Base-by-base conservation (phyloP, 78 protist species). In the Planoprotostelium fungivorum region DNA sequence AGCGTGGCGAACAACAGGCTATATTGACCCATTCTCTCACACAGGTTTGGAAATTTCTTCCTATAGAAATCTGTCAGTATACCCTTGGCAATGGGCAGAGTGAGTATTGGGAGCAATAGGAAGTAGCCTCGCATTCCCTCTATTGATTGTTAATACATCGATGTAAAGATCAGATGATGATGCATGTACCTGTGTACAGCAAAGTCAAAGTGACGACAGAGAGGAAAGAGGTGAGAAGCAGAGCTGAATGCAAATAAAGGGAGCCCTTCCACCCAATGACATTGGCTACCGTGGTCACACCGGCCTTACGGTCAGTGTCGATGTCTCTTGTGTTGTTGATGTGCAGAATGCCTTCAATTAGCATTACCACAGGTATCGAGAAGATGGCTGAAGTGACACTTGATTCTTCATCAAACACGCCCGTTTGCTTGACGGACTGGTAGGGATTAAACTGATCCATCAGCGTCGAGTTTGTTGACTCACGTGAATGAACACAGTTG, bases 311-410 rank as follows among this genome's bases (percentile, higher is more conserved):
- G 85, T 92, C 94, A 38, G 89, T 34, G 84, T 38, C 35, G 29
- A 89, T 89, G 37, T 92, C 94, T 39, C 94, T 85, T 37, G 94
- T 89, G 37, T 92, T 92, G 63, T 92, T 92, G 0, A 89, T 85
- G 88, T 92, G 94, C n/a, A 92, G 84, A 0, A 92, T 88, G 0
- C 90, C 91, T 29, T 85, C 92, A 9, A 92, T 89, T 34, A 88
- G 38, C 35, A 92, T 34, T 0, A 89, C 94, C 1, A 89, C 31
- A 36, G 94, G 94, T 1, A 92, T 28, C 28, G 92, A 92, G 63
- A 88, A 92, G 34, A 38, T 39, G 38, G 51, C 89, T 36, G 39
- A 88, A 10, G 36, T 9, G 35, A 29, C 5, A 51, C 73, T 51
- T 16, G 73, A 51, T 25, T 51, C 16, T 51, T 51, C 73, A 16